Evolutionary conservation across 2,329 filamentous ascomycete species (phyloP), one percentile per base, ranked within the genome.

Genomic region (Xylaria hypoxylon): DNA sequence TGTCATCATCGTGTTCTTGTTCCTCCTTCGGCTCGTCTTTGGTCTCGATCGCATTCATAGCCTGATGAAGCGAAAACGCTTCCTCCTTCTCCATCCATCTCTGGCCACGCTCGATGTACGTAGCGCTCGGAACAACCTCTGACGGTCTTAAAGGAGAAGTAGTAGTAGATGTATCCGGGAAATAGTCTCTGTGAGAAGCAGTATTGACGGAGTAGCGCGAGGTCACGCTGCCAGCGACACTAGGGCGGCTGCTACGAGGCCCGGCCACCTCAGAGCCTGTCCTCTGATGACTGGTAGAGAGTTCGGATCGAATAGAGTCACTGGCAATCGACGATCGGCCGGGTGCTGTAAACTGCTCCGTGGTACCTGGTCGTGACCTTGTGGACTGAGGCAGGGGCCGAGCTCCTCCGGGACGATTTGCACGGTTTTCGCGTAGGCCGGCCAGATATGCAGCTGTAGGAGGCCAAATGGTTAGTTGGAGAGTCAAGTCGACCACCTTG

Each of bases 51-150:
- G 92, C 89, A 71, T 93, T 87, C 84, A 94, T 88, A 11, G 92
- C 91, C 67, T 89, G 85, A 19, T 90, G 86, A 65, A 94, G 79
- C 22, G 90, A 90, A 40, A 85, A 85, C 3, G 88, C 90, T 78
- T 94, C 92, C 75, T 93, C 90, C 77, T 91, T 92, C 77, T 94
- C 92, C 87, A 92, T 92, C 90, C 91, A 93, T 72, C 91, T 83
- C 75, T 89, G 87, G 19, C 90, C 90, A 63, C 89, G 86, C 77
- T 94, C 92, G 62, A 92, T 89, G 77, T 94, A 94, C 7, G 86
- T 88, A 48, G 88, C 83, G 66, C 85, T 91, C 6, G 89, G 87
- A 17, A 90, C 88, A 55, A 90, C 84, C 57, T 89, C 84, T 2
- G 85, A 86, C 1, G 88, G 86, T 68, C 83, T 88, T 63, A 88